Evolutionary conservation across 2,329 filamentous ascomycete species (phyloP).

Genomic region (Colletotrichum somersetense): DNA sequence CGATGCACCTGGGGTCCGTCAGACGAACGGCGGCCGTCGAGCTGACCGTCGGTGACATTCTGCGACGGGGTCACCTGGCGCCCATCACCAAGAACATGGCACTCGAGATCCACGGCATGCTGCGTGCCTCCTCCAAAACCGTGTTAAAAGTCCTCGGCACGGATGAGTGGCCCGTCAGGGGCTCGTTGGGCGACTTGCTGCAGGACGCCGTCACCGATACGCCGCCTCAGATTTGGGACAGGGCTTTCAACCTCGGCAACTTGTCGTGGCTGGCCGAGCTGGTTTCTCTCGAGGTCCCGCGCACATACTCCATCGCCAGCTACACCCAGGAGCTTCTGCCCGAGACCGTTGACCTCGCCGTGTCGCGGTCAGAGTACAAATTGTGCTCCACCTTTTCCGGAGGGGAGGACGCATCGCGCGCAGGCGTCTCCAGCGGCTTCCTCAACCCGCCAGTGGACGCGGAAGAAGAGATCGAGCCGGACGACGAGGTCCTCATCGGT

Average conservation of each 20-base stretch:
- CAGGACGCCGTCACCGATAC: slow-evolving; percentile 63
- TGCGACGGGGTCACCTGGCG: slow-evolving; percentile 64
- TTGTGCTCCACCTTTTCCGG: slow-evolving; percentile 58
- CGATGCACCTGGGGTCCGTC: slow-evolving; percentile 59
- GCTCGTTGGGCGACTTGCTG: slow-evolving; percentile 63
- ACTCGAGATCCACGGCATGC: slow-evolving; percentile 60
- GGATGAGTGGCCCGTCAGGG: slow-evolving; percentile 64
- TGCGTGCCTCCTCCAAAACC: slow-evolving; percentile 63
- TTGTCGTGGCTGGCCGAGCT: slow-evolving; percentile 62
- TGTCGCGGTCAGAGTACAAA: slow-evolving; percentile 66
- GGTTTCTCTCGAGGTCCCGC: slow-evolving; percentile 62
- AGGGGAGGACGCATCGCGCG: slow-evolving; percentile 49
- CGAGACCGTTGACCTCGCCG: slow-evolving; percentile 62
- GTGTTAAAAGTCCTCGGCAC: slow-evolving; percentile 63
- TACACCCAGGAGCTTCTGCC: slow-evolving; percentile 64
- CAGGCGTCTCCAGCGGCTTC: slow-evolving; percentile 66
- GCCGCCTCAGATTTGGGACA: slow-evolving; percentile 63
- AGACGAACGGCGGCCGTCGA: slow-evolving; percentile 44
- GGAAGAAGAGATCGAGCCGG: slow-evolving; percentile 52
- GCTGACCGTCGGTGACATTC: slow-evolving; percentile 62
- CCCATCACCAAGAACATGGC: slow-evolving; percentile 65
- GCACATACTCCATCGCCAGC: slow-evolving; percentile 67
- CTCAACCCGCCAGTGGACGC: slow-evolving; percentile 60
- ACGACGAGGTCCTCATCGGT: slow-evolving; percentile 64
- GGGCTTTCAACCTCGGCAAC: slow-evolving; percentile 60